Conservation (phyloP, 2,329 filamentous ascomycete genomes). For the Diaporthe humulicola region DNA sequence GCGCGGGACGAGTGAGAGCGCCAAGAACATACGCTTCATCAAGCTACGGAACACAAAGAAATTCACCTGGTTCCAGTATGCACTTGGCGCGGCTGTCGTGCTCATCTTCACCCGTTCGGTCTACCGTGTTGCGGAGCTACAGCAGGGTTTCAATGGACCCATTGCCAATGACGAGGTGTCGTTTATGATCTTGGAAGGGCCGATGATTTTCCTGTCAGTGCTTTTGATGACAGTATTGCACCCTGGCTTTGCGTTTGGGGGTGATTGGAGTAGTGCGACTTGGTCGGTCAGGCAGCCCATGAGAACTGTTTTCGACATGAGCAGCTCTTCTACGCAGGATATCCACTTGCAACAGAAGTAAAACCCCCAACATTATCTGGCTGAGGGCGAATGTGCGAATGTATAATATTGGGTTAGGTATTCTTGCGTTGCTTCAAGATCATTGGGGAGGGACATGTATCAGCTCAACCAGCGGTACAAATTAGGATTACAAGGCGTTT, state of each 20-base stretch:
- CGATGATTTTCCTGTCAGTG: constrained; percentile 16
- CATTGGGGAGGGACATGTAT: neutral
- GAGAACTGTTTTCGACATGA: neutral
- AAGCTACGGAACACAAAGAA: neutral
- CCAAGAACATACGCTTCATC: neutral
- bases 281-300: neutral
- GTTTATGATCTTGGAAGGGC: constrained; percentile 25
- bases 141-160: constrained; percentile 10
- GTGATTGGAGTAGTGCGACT: neutral
- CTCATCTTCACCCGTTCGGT: constrained; percentile 4
- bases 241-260: neutral
- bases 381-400: neutral
- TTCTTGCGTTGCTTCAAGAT: neutral
- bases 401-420: neutral
- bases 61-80: constrained; percentile 2
- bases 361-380: neutral
- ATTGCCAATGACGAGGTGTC: constrained; percentile 24
- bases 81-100: neutral
- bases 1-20: neutral
- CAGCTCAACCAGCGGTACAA: neutral
- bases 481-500: neutral
- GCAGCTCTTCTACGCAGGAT: neutral
- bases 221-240: constrained; percentile 1
- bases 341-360: neutral
- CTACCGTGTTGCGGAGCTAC: constrained; percentile 19